A percentile compares a stretch with the other conserved stretches of the same genome.
phyloP scores from a whole-genome alignment of 176 grass and related monocot species.

The Zea mays region Zm-B73-REFERENCE-NAM-5.0 NC_050096.1:258509501-258510000 shows the following conservation, averaged over 20 bases:
- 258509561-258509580: not conserved
- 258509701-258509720: conserved; percentile 40
- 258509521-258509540: not conserved
- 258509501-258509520: conserved; percentile 20
- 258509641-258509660: not conserved
- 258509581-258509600: not conserved
- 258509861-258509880: conserved; percentile 41
- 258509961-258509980: conserved; percentile 87
- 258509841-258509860: not conserved
- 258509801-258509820: not conserved
- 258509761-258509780: not conserved
- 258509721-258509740: not conserved
- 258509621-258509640: not conserved
- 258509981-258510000: conserved; percentile 80
- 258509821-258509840: not conserved
- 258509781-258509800: not conserved
- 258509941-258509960: conserved; percentile 85
- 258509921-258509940: conserved; percentile 54
- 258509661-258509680: conserved; percentile 5
- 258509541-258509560: not conserved
- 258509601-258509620: not conserved
- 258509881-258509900: conserved; percentile 55
- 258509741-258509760: not conserved
- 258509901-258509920: conserved; percentile 64
- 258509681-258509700: conserved; percentile 75